These are phyloP conservation scores for Cytidiella melzeri DNA, from an alignment of 768 basidiomycete species.

Conservation along the genomic window DNA sequence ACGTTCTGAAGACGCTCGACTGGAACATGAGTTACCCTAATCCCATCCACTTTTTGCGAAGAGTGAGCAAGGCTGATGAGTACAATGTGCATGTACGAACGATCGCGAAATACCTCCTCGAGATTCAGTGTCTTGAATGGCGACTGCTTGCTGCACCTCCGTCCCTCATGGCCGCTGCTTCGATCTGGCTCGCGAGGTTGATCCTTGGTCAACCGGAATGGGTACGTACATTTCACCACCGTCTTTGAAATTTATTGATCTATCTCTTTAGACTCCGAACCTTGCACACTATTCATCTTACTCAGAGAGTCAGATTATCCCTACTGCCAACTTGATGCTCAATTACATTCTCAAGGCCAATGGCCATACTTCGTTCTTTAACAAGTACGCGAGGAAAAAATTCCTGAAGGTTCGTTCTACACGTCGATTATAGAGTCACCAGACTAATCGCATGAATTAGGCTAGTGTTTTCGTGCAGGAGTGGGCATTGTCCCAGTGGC, in stretches of 20 bases:
- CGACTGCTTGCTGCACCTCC: slow-evolving; percentile 69
- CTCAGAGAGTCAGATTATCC: slow-evolving; percentile 70
- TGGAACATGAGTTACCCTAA: slow-evolving; percentile 87
- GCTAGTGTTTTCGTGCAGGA: slow-evolving; percentile 77
- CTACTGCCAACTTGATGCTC: slow-evolving; percentile 80
- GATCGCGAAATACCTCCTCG: slow-evolving; percentile 85
- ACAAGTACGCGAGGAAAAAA: slow-evolving; percentile 83
- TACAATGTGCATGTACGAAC: slow-evolving; percentile 84
- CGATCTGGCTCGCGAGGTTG: slow-evolving; percentile 80
- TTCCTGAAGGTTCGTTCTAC: slow-evolving; percentile 64
- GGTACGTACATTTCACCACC: slow-evolving; percentile 45
- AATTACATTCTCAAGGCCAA: slow-evolving; percentile 76
- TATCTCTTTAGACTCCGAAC: slow-evolving; percentile 60
- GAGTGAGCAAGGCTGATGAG: slow-evolving; percentile 90
- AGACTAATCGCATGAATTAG: slow-evolving; percentile 29
- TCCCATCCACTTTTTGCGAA: slow-evolving; percentile 82
- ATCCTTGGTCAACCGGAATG: slow-evolving; percentile 78
- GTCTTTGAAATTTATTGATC: neutral
- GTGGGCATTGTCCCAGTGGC: slow-evolving; percentile 81
- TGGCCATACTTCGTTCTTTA: slow-evolving; percentile 72
- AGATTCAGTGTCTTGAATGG: slow-evolving; percentile 80
- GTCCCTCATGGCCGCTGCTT: slow-evolving; percentile 75
- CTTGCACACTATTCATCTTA: slow-evolving; percentile 86
- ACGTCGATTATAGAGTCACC: neutral
- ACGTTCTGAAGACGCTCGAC: slow-evolving; percentile 77